A percentile compares a stretch with the other conserved stretches of the same genome.
Conservation (phyloP, 345 rosid genomes). For the Physaria fendleri region DNA sequence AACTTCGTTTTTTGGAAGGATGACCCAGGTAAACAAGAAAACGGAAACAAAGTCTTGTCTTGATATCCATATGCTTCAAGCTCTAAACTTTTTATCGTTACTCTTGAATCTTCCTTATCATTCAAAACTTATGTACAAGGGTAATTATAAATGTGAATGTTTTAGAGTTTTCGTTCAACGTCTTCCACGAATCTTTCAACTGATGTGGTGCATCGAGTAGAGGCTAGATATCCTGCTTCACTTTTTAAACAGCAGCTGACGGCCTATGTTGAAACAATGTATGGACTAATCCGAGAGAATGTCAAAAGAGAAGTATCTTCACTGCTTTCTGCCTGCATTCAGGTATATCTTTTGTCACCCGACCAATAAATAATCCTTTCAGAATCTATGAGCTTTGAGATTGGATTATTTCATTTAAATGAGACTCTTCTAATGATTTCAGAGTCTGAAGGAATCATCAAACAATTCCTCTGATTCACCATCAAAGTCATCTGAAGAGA, state of each 20-base stretch:
- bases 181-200: slow-evolving; percentile 63
- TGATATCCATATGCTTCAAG: slow-evolving; percentile 11
- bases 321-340: slow-evolving; percentile 60
- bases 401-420: neutral
- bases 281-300: slow-evolving; percentile 83
- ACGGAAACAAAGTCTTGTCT: neutral
- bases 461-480: slow-evolving; percentile 8
- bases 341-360: slow-evolving; percentile 38
- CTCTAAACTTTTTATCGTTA: slow-evolving; percentile 30
- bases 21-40: slow-evolving; percentile 58
- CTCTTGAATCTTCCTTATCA: slow-evolving; percentile 39
- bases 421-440: slow-evolving; percentile 11
- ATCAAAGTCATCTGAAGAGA: slow-evolving; percentile 8
- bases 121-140: slow-evolving; percentile 1
- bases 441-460: slow-evolving; percentile 58
- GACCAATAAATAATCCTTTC: neutral
- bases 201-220: slow-evolving; percentile 64
- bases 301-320: slow-evolving; percentile 65
- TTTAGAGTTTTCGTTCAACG: slow-evolving; percentile 77
- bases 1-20: slow-evolving; percentile 78
- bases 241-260: slow-evolving; percentile 97
- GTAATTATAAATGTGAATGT: slow-evolving; percentile 1
- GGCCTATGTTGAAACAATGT: slow-evolving; percentile 87
- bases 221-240: slow-evolving; percentile 95
- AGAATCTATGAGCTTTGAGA: neutral